Evolutionary conservation across 768 basidiomycete species (phyloP), one percentile per base, ranked within the genome.

Genomic region (Trametes villosa): DNA sequence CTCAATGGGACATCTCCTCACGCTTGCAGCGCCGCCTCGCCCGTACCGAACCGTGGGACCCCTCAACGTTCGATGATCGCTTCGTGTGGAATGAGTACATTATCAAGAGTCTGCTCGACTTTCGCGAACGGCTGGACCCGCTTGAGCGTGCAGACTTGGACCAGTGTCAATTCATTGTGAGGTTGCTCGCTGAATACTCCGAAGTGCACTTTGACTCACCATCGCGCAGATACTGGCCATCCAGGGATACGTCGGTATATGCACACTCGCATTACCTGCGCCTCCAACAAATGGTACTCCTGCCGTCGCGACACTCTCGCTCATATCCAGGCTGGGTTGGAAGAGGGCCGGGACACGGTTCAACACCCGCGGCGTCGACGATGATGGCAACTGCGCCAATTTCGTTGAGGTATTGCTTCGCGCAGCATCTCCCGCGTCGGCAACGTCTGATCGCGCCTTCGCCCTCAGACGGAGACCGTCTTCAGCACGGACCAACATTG

Each of bases 61-160:
- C 38, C 64, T 76, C 79, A 2, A 45, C 40, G n/a, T 93, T 88
- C 66, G 93, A 96, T 71, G 86, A 87, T 54, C 84, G 92, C 51
- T 96, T 96, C 70, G 84, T 98, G 13, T 99, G 96, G 96, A 99
- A 99, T 71, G 88, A 91, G 66, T 96, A 88, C 67, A 87, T 98
- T 53, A 83, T 96, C 45, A 82, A 87, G 42, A 92, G 93, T 68
- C 76, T 98, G 54, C 82, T 98, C 34, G 89, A 94, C 68, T 98
- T 98, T 74, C 80, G 97, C 50, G 86, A 89, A 53, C 80, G 89
- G 46, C 78, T 99, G 51, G 86, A 93, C 54, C 70, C 79, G 26
- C 75, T 79, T 22, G 89, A 94, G 70, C 80, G 88, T 29, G 78
- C 80, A 22, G 88, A 91, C 53, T 77, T 99, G 30, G 96, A 98